Base-by-base conservation (phyloP, 352 stramenopile species). In the Phytophthora palmivora region DNA sequence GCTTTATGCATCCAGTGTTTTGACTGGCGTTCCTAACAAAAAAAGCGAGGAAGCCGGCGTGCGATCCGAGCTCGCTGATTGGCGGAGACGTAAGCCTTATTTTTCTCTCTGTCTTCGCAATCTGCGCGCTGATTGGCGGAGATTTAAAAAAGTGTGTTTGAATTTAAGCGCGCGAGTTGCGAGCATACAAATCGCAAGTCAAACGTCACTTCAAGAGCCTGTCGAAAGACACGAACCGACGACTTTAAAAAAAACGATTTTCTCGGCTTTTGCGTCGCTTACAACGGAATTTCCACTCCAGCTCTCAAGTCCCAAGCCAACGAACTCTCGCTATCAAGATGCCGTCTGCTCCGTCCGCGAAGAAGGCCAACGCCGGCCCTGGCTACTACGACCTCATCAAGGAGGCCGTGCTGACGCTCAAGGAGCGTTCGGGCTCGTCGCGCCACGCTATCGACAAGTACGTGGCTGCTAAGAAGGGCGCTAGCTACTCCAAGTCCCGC, bases 401-500 rank as follows among this genome's bases (percentile, higher is more conserved):
- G 74, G 89, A 97, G 70, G 91, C 92, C 49, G 92, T 98, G 61
- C 57, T 92, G 43, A 62, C 84, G 59, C 88, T 98, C 45, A 97
- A 98, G 74, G 92, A 97, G 57, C 91, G 91, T 68, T 88, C 74
- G 51, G 92, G 94, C 52, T 97, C 91, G 50, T 98, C 92, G 24
- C 80, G 87, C 43, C 79, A 96, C 60, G 94, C 94, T n/a, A 98
- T 98, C 64, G 95, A 97, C 77, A 98, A 98, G 76, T 97, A 85
- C 64, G 90, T 98, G 62, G 86, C 90, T 47, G 75, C 78, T 18
- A 95, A 95, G 78, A 94, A 95, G 72, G 86, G 84, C 41, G 70
- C 72, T 16, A 82, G 72, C 42, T 95, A 93, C 76, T 81, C 76
- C 47, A 90, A 90, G 58, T 87, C 86, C 38, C 83, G 85, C 18